Base-by-base conservation (phyloP, 306 rosid genomes). In the Inga laurina region DNA sequence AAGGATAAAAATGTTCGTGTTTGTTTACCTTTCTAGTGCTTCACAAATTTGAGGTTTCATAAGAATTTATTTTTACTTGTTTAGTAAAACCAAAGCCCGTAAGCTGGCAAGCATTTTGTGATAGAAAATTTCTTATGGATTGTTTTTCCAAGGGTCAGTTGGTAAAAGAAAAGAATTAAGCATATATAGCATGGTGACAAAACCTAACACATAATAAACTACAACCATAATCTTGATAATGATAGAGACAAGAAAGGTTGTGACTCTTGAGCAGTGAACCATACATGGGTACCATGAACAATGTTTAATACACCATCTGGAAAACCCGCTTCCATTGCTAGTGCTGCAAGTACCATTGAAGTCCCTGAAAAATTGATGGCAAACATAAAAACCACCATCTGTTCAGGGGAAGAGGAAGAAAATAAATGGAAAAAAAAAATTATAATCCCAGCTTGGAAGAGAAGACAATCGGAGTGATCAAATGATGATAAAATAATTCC, bases 261-360 rank as follows among this genome's bases (percentile, higher is more conserved):
- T 51, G 19, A 52, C 43, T 52, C 61, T 75, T 70, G 70, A 37
- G 64, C 52, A 30, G 61, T 21, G 51, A 54, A 82, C 30, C 92
- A 84, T 89, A 93, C 97, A 73, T 89, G 78, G 74, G 92, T 81
- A 57, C 97, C 97, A 59, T 93, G 92, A 79, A 93, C 85, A 88
- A 92, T 75, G 84, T 92, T 92, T 78, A 92, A 88, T 68, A 92
- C 93, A 76, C 97, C 97, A 64, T 91, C 87, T 1, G 97, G 94
- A 80, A 93, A 86, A 82, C 97, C 93, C 78, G 97, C 94, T 88
- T 93, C 97, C 76, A 72, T 85, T 45, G 97, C 92, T 83, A 93
- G 80, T 67, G 83, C 91, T 59, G 90, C 94, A 77, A 93, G 90
- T 64, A 93, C 83, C 88, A 89, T 74, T 39, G 97, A 90, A 79